A percentile compares a stretch with the other conserved stretches of the same genome.
These are phyloP conservation scores for Cladophialophora exuberans DNA, from an alignment of 2,329 filamentous ascomycete species.

Conservation along the genomic window DNA sequence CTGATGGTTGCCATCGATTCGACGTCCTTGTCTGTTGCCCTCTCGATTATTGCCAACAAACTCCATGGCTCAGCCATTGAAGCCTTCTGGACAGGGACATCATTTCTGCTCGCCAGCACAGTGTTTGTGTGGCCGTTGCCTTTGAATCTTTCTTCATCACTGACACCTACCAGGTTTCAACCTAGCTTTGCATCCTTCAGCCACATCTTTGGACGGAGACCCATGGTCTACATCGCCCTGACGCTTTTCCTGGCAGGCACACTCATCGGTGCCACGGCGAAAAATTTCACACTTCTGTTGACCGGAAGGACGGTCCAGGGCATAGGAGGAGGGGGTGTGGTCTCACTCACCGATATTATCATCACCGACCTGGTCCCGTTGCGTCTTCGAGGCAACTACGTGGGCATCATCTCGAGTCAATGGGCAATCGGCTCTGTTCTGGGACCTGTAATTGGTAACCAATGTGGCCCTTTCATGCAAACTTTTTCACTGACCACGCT, in stretches of 20 bases:
- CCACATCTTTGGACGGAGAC: neutral
- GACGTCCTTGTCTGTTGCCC: too few relatives aligned
- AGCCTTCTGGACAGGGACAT: conserved; percentile 67
- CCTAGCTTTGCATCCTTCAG: neutral
- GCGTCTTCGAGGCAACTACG: conserved; percentile 48
- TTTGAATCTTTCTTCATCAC: too few relatives aligned
- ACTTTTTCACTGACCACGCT: conserved; percentile 30
- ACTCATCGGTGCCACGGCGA: conserved; percentile 39
- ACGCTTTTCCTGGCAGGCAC: neutral
- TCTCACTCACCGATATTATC: conserved; percentile 52
- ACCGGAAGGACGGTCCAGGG: conserved; percentile 52
- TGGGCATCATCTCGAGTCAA: conserved; percentile 40
- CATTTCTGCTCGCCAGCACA: conserved; percentile 62
- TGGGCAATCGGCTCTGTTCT: conserved; percentile 47
- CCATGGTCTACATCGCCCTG: neutral
- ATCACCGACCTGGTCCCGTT: conserved; percentile 54
- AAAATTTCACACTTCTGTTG: conserved; percentile 43
- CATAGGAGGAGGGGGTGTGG: conserved; percentile 56
- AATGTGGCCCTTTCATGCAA: conserved; percentile 5
- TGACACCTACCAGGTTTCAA: too few relatives aligned
- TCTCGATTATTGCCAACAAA: conserved; percentile 50
- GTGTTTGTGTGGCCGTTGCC: conserved; percentile 49
- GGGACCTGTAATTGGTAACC: conserved; percentile 26
- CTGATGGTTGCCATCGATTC: too few relatives aligned
- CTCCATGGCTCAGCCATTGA: conserved; percentile 55